Evolutionary conservation across 306 rosid genomes (phyloP), one percentile per base, ranked within the genome.

Genomic region (Ammopiptanthus mongolicus): DNA sequence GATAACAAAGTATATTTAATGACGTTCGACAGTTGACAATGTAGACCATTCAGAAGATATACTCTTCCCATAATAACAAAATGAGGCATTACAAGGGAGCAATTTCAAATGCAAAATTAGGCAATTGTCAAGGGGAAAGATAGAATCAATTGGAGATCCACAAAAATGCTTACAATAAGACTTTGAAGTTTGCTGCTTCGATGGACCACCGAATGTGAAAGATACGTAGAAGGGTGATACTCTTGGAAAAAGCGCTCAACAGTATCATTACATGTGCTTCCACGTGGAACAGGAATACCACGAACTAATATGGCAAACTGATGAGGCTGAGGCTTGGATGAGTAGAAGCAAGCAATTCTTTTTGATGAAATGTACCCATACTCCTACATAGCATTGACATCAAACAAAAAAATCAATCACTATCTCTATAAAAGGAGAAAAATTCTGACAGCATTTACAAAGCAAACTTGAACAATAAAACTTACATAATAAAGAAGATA

Each of bases 401-500:
- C 46, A 69, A 65, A 65, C 29, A 36, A 56, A 17, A 75, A 46
- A 76, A 53, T 47, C 44, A 22, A 48, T 79, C 74, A 31, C 14
- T 57, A 47, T 48, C 28, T 59, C 21, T 5, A 42, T 37, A 12
- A 21, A 79, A 70, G 19, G 76, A 55, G 31, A 44, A 41, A 61
- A 85, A 22, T 18, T 37, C 14, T 29, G 46, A 51, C 44, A 11
- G 55, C 46, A 50, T 83, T 42, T 37, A 63, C 57, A 41, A 69
- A 62, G 66, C 5, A 62, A 79, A 75, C 50, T 28, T 53, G 74
- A 77, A 37, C 57, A n/a, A 39, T 52, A 52, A 58, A 33, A 90
- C 98, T 90, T 88, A 90, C 98, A 42, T 39, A 56, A 77, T 86
- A 87, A 59, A 93, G 98, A 87, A 90, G 89, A 84, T 86, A 93